phyloP scores from a whole-genome alignment of 2,329 filamentous ascomycete species.

The Fusarium nanum region DNA sequence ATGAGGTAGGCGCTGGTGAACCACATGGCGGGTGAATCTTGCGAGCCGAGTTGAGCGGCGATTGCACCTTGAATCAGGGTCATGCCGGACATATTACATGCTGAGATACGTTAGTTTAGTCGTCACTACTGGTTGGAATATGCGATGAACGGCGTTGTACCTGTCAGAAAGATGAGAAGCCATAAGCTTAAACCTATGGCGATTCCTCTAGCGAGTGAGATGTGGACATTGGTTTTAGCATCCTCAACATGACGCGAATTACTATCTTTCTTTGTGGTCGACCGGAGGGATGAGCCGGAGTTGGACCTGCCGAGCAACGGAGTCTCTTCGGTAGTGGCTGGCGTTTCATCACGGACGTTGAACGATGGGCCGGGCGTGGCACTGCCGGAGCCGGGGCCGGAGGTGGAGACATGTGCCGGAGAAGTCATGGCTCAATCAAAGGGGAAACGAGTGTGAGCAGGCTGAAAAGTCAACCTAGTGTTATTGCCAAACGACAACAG shows the following conservation, averaged over 20 bases:
- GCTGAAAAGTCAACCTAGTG: background rate
- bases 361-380: slow-evolving; percentile 17
- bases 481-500: background rate
- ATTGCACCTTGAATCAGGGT: slow-evolving; percentile 84
- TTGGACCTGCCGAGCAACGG: slow-evolving; percentile 32
- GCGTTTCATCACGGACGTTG: slow-evolving; percentile 2
- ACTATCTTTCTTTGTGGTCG: slow-evolving; percentile 1
- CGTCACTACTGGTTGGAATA: background rate
- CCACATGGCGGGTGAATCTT: slow-evolving; percentile 79
- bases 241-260: slow-evolving; percentile 13
- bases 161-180: slow-evolving; percentile 48
- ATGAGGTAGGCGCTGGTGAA: slow-evolving; percentile 82
- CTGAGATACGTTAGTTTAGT: slow-evolving; percentile 46
- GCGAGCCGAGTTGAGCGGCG: slow-evolving; percentile 78
- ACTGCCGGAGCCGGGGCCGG: slow-evolving; percentile 20
- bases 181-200: slow-evolving; percentile 57
- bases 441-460: background rate
- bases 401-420: background rate
- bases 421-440: slow-evolving; percentile 17
- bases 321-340: slow-evolving; percentile 36
- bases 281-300: slow-evolving; percentile 7
- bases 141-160: slow-evolving; percentile 14
- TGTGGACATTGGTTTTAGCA: slow-evolving; percentile 30
- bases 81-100: slow-evolving; percentile 81
- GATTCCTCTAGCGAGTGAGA: slow-evolving; percentile 51